phyloP scores from a whole-genome alignment of 257 asterid species.

The Scutellaria barbata region DNA sequence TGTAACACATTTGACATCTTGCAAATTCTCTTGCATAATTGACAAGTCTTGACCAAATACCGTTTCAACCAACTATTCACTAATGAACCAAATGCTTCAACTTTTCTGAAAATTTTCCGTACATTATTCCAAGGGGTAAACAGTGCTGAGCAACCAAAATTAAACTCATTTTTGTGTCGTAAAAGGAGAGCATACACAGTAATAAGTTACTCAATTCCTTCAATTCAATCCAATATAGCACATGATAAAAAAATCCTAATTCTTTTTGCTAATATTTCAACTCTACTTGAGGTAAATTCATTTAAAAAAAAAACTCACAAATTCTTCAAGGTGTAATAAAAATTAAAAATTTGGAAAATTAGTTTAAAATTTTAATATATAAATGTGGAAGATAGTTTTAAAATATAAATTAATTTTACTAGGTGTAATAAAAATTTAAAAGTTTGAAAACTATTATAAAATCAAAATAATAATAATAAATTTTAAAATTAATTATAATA shows the following conservation, averaged over 20 bases:
- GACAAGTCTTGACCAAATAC: not conserved
- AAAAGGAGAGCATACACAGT: not conserved
- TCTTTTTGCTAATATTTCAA: not conserved
- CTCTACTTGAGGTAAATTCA: not conserved
- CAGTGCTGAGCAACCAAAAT: not conserved
- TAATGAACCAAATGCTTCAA: not conserved
- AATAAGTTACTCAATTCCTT: not conserved
- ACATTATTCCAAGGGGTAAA: not conserved
- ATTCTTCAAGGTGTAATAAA: too few relatives aligned
- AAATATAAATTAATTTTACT: too few relatives aligned
- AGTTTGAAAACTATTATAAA: too few relatives aligned
- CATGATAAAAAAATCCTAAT: too few relatives aligned
- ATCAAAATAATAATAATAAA: too few relatives aligned
- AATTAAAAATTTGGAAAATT: too few relatives aligned
- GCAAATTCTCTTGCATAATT: slow-evolving; percentile 1
- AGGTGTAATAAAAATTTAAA: too few relatives aligned
- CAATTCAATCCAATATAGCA: not conserved
- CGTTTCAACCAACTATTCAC: not conserved
- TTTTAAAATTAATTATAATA: too few relatives aligned
- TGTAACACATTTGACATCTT: not conserved
- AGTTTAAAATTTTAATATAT: too few relatives aligned
- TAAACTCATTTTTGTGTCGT: not conserved
- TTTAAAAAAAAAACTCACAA: too few relatives aligned
- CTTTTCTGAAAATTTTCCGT: too few relatives aligned
- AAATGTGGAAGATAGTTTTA: too few relatives aligned